These are phyloP conservation scores for Candida sithepensis DNA, from an alignment of 805 yeast species.

Conservation along the genomic window DNA sequence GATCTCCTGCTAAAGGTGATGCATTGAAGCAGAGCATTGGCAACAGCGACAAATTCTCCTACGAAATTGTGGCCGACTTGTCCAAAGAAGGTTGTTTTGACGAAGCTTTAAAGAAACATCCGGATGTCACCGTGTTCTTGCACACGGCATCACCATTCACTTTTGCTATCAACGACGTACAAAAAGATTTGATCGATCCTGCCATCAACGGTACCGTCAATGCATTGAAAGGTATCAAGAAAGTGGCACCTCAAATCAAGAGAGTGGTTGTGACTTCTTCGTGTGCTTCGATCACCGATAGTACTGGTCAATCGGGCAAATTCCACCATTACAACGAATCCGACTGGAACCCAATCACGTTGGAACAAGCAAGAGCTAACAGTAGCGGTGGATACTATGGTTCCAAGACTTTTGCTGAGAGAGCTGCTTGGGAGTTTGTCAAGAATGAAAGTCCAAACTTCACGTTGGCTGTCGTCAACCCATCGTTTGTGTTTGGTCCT, in stretches of 20 bases:
- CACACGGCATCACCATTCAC: conserved; percentile 52
- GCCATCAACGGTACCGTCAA: conserved; percentile 54
- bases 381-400: conserved; percentile 33
- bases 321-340: conserved; percentile 22
- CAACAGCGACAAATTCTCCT: conserved; percentile 22
- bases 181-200: conserved; percentile 50
- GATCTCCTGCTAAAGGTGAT: conserved; percentile 43
- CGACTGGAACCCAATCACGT: conserved; percentile 32
- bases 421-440: conserved; percentile 39
- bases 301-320: conserved; percentile 2
- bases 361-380: conserved; percentile 23
- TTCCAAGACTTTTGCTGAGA: conserved; percentile 44
- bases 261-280: conserved; percentile 54
- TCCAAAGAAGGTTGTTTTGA: conserved; percentile 44
- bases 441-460: conserved; percentile 32
- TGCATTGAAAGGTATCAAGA: conserved; percentile 41
- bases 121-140: conserved; percentile 40
- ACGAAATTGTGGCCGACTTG: conserved; percentile 35
- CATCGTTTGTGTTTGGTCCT: conserved; percentile 39
- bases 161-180: conserved; percentile 35
- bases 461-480: conserved; percentile 30
- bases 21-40: conserved; percentile 25
- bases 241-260: conserved; percentile 41
- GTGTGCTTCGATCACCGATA: conserved; percentile 41
- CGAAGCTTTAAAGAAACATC: conserved; percentile 37